Evolutionary conservation across 1,284 basidiomycete species (phyloP).

Genomic region (Xanthoconium separans): DNA sequence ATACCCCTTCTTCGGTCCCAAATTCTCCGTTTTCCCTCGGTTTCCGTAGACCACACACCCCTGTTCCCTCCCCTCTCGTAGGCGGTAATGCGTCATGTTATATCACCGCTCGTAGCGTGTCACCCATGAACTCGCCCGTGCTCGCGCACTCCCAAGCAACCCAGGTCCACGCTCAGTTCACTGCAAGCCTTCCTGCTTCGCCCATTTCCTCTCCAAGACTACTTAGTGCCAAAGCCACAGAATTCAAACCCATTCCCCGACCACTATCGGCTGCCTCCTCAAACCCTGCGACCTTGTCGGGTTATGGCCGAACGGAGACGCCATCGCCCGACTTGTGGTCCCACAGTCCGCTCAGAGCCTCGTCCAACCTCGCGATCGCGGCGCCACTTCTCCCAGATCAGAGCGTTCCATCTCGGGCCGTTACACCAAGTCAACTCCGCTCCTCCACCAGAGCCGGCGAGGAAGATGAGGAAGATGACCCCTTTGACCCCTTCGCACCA

Average conservation of each 20-base stretch:
- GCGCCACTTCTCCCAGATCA: conserved; percentile 81
- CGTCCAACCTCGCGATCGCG: conserved; percentile 86
- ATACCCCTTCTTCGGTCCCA: conserved; percentile 70
- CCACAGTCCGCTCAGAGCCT: conserved; percentile 66
- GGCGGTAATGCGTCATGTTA: conserved; percentile 54
- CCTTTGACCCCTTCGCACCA: conserved; percentile 69
- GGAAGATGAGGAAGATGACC: conserved; percentile 67
- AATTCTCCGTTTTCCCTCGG: conserved; percentile 66
- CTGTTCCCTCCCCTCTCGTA: conserved; percentile 68
- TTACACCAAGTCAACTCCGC: conserved; percentile 48
- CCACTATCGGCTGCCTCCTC: conserved; percentile 73
- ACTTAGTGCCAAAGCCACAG: conserved; percentile 65
- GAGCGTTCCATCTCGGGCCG: conserved; percentile 48
- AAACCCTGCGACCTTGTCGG: conserved; percentile 55
- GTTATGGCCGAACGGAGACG: conserved; percentile 59
- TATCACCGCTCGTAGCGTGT: conserved; percentile 57
- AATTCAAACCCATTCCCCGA: conserved; percentile 69
- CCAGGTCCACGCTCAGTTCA: conserved; percentile 54
- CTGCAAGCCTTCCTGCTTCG: conserved; percentile 67
- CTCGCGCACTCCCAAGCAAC: conserved; percentile 53
- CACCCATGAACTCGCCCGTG: conserved; percentile 69
- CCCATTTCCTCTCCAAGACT: conserved; percentile 60
- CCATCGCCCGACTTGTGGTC: conserved; percentile 83
- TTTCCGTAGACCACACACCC: conserved; percentile 76
- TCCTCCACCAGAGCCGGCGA: conserved; percentile 58